Base-by-base conservation (phyloP, 208 protist genomes). In the Crithidia acanthocephali region DNA sequence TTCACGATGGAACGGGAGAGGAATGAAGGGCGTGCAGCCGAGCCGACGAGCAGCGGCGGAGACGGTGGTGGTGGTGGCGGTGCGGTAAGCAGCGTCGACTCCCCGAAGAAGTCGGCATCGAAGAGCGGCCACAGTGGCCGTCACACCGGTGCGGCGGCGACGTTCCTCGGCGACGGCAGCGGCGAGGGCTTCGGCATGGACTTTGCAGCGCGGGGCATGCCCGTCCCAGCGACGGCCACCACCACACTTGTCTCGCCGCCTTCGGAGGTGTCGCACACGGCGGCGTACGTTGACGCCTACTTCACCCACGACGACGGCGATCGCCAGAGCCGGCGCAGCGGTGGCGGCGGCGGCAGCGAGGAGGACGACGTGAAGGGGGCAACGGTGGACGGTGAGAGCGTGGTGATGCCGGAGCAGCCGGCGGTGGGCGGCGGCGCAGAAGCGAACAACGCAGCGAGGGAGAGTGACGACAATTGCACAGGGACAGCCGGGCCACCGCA, bases 241-340 rank as follows among this genome's bases (percentile, higher is more conserved):
- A 50, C 9, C 18, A 22, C 30, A 9, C 18, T 56, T 7, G 5
- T 33, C 30, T 59, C 53, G 16, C 5, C 53, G 20, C 53, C 53
- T 2, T 59, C 53, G 15, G 18, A 9, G 30, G 53, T 40, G 30
- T 42, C 53, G 30, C 53, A 59, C 53, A 42, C 53, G 53, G 30
- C 53, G 53, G 53, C 30, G 30, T 59, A 59, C 53, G 20, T 40
- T 6, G 53, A 59, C 20, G 30, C 53, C 15, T 23, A 40, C 53
- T 40, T 59, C 8, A 16, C 11, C 9, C 18, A 59, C 13, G 53
- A 30, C 53, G 30, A 59, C 16, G 27, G 30, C 25, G 30, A 56
- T 23, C n/a, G n/a, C n/a, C n/a, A n/a, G n/a, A n/a, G n/a, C n/a
- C n/a, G n/a, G n/a, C n/a, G n/a, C n/a, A n/a, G n/a, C n/a, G n/a